Percentiles rank a stretch among this genome's conserved stretches.
Conservation (phyloP, 2,329 filamentous ascomycete species). For the Lecanicillium sp. region DNA sequence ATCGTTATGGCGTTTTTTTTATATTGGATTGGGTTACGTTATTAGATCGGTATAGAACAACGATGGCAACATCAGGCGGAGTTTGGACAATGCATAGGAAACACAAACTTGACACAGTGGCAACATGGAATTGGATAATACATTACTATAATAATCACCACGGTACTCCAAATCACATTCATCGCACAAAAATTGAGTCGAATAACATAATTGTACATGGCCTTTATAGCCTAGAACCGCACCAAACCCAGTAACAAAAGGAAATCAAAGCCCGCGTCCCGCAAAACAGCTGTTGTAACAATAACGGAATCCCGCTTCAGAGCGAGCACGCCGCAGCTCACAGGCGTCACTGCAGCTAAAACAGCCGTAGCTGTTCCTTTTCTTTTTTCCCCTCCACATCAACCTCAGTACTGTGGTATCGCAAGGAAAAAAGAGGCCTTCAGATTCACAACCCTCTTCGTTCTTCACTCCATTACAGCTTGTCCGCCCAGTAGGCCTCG, state of each 20-base stretch:
- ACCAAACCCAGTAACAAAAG: neutral
- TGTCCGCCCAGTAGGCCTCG: constrained; percentile 17
- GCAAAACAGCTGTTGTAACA: no score
- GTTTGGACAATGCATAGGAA: neutral
- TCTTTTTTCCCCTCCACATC: no score
- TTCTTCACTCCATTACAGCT: constrained; percentile 8
- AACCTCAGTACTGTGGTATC: no score
- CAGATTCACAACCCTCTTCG: neutral
- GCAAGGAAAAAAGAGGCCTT: no score
- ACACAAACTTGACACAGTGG: neutral
- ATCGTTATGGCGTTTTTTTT: neutral
- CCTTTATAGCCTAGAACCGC: neutral
- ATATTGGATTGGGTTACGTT: neutral
- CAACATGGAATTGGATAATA: neutral
- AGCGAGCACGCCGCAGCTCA: no score
- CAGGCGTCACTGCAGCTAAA: no score
- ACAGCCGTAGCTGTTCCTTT: no score
- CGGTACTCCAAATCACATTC: neutral
- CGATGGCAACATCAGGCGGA: neutral
- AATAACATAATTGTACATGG: constrained; percentile 5
- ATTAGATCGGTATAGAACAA: no score
- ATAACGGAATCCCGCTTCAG: no score
- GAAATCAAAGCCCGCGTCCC: no score
- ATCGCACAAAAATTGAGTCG: neutral
- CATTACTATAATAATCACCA: neutral